Conservation (phyloP, 1,139 yeast species). For the Yamadazyma dendronema region DNA sequence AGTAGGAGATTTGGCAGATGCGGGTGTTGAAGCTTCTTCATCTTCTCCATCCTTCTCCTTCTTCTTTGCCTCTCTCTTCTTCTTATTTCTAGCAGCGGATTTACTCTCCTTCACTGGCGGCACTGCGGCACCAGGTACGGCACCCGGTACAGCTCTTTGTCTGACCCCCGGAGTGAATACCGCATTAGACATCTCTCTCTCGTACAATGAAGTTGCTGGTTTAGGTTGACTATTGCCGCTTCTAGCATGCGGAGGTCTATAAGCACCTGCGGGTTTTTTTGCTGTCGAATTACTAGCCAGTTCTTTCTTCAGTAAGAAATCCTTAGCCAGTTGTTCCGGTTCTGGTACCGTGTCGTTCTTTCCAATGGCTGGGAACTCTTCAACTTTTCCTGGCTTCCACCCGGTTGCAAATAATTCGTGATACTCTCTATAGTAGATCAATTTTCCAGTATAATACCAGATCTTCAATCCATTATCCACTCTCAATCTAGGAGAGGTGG, state of each 20-base stretch:
- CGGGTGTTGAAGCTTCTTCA: neutral
- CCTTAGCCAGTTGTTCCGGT: conserved; percentile 68
- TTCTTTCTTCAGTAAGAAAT: conserved; percentile 47
- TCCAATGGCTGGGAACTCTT: conserved; percentile 58
- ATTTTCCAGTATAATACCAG: conserved; percentile 89
- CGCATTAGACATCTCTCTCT: conserved; percentile 47
- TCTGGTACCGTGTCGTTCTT: conserved; percentile 54
- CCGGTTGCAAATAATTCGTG: conserved; percentile 75
- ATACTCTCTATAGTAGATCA: conserved; percentile 75
- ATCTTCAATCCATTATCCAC: conserved; percentile 94
- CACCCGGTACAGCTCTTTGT: conserved; percentile 28
- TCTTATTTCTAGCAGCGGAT: conserved; percentile 71
- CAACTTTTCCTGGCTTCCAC: conserved; percentile 80
- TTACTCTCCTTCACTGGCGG: conserved; percentile 50
- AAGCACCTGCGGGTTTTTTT: conserved; percentile 75
- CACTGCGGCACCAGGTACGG: conserved; percentile 47
- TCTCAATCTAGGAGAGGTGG: conserved; percentile 94
- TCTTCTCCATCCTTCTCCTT: conserved; percentile 20
- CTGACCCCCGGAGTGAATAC: conserved; percentile 21
- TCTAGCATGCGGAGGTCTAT: conserved; percentile 95
- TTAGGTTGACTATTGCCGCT: conserved; percentile 34
- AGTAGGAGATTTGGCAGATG: neutral
- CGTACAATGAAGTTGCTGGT: conserved; percentile 54
- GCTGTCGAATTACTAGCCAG: conserved; percentile 38
- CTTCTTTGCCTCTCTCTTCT: conserved; percentile 72